Percentiles rank a stretch among this genome's conserved stretches.
phyloP scores from a whole-genome alignment of 495 filamentous ascomycete genomes.

The Bacidia gigantensis region DNA sequence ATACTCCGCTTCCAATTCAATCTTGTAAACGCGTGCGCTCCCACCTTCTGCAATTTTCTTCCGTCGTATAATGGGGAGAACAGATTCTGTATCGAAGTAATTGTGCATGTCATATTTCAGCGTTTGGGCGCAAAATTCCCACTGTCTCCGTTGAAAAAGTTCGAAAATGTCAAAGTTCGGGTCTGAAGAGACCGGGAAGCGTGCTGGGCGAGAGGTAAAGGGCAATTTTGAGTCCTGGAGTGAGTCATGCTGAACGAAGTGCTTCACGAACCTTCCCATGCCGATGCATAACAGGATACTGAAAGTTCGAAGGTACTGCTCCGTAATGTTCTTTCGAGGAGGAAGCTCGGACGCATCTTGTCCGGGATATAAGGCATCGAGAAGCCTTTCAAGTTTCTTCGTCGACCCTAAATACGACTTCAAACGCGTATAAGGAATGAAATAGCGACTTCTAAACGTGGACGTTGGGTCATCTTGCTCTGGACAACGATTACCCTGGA shows the following conservation, averaged over 20 bases:
- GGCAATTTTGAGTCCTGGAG: constrained; percentile 11
- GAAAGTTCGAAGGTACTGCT: constrained; percentile 14
- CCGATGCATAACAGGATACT: constrained; percentile 8
- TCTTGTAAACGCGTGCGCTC: constrained; percentile 8
- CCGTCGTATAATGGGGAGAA: constrained; percentile 9
- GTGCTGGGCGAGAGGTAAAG: background rate
- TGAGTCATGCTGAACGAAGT: constrained; percentile 6
- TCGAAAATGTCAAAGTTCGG: constrained; percentile 1
- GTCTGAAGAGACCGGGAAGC: background rate
- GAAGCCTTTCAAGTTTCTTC: background rate
- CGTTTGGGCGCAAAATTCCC: constrained; percentile 10
- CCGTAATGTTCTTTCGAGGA: background rate
- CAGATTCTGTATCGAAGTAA: background rate
- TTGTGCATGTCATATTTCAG: constrained; percentile 11
- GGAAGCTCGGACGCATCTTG: background rate
- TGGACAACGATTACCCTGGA: background rate
- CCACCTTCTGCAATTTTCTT: constrained; percentile 6
- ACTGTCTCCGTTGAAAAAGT: constrained; percentile 6
- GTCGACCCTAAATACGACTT: background rate
- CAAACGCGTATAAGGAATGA: background rate
- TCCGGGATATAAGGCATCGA: background rate
- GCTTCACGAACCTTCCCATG: constrained; percentile 3
- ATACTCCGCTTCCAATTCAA: constrained; percentile 10
- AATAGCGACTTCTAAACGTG: background rate
- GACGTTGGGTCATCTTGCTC: background rate